Evolutionary conservation across 2,329 filamentous ascomycete genomes (phyloP).

Genomic region (Fulvia fulva): DNA sequence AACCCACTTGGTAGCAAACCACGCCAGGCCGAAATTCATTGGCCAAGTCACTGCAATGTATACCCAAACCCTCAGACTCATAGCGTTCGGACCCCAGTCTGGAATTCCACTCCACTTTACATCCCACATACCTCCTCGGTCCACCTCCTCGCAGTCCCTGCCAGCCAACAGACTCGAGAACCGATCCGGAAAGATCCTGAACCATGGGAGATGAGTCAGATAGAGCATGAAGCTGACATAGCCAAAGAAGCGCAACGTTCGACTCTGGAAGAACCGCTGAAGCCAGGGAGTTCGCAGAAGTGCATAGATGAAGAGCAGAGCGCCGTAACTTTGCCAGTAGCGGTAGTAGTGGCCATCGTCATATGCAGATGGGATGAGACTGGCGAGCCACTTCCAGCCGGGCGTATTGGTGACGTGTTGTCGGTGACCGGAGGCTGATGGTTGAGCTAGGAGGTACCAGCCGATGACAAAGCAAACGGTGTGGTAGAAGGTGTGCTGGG

Average conservation of each 20-base stretch:
- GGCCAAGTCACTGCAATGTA: conserved; percentile 52
- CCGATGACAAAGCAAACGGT: conserved; percentile 31
- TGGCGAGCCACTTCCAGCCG: conserved; percentile 54
- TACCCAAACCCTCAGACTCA: too few species aligned
- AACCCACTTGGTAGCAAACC: conserved; percentile 54
- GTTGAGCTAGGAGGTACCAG: conserved; percentile 14
- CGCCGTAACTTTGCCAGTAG: conserved; percentile 55
- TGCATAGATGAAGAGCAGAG: conserved; percentile 50
- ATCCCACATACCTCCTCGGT: conserved; percentile 44
- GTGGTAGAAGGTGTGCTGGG: conserved; percentile 29
- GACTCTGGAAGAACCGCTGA: conserved; percentile 50
- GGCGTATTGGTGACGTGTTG: conserved; percentile 49
- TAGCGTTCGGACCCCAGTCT: too few species aligned
- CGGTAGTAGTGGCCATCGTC: conserved; percentile 36
- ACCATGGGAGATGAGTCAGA: conserved; percentile 56
- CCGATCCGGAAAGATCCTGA: conserved; percentile 52
- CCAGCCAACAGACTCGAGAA: conserved; percentile 49
- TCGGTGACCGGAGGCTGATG: conserved; percentile 37
- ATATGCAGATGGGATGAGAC: conserved; percentile 35
- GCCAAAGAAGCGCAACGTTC: conserved; percentile 54
- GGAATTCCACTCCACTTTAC: too few species aligned
- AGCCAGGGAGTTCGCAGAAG: conserved; percentile 44
- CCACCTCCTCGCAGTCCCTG: conserved; percentile 37
- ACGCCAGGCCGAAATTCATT: conserved; percentile 52
- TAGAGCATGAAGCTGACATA: conserved; percentile 60